Base-by-base conservation (phyloP, 176 grass and related monocot genomes). In the Bolboschoenus planiculmis region DNA sequence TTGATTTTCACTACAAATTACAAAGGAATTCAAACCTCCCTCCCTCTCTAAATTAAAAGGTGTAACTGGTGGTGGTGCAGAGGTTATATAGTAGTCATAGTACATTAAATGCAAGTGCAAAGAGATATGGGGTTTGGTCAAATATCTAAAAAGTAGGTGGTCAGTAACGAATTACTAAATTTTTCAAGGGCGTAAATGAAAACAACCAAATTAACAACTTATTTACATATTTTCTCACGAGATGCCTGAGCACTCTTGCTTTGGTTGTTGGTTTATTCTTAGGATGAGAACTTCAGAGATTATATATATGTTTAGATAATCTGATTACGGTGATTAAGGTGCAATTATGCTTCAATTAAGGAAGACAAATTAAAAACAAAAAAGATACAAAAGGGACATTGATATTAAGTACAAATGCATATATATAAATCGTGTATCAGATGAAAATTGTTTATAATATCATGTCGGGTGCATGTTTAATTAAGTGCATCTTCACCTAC, bases 331-430 rank as follows among this genome's bases (percentile, higher is more conserved):
- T 81, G 51, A 79, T 79, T 57, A 56, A 58, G 47, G 30, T 58
- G 77, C 77, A 79, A 23, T 79, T 57, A 79, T 57, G 77, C 58
- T 39, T 79, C 77, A 79, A 79, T 55, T 13, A 81, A 51, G 54
- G 55, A 26, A 61, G 21, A 15, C 34, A 81, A 60, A 24, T 39
- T 29, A 58, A 4, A 18, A 55, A 18, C 9, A 81, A 46, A 81
- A 46, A 42, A 5, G n/a, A n/a, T n/a, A n/a, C n/a, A 44, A 47
- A 13, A 26, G 1, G 40, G 14, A 73, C 46, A 27, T 46, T 74
- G 21, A 42, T 56, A 62, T 81, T 81, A 61, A 56, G 78, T 81
- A 16, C 18, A 61, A 81, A 15, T 81, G 36, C 37, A 62, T 56
- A 48, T 56, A 48, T 3, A 48, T 42, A 60, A 26, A 26, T 27